A percentile compares a stretch with the other conserved stretches of the same genome.
Conservation (phyloP, 2,329 filamentous ascomycete species). For the Tolypocladium cylindrosporum region DNA sequence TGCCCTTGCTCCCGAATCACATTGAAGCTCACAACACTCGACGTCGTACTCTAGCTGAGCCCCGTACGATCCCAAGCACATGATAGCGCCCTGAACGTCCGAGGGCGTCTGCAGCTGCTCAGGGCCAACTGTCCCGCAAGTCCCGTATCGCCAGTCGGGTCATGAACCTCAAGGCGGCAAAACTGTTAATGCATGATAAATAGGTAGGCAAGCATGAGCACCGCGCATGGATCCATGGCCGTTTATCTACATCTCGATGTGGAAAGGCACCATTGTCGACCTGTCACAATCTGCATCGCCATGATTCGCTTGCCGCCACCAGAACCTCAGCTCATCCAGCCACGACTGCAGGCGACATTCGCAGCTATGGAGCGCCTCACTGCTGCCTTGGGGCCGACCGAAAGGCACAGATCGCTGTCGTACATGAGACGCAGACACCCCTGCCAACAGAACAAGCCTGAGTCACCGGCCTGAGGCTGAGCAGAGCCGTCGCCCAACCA, state of each 20-base stretch:
- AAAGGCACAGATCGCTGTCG: neutral
- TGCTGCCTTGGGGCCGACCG: neutral
- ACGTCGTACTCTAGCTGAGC: too few species aligned
- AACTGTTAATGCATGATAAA: too few species aligned
- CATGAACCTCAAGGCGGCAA: too few species aligned
- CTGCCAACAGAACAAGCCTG: neutral
- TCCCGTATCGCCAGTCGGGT: neutral
- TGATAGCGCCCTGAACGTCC: too few species aligned
- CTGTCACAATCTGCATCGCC: neutral
- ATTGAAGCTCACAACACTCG: too few species aligned
- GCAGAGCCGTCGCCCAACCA: neutral
- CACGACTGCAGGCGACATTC: neutral
- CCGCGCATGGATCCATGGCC: too few species aligned
- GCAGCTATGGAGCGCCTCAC: neutral
- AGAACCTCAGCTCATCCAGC: neutral
- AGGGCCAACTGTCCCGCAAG: too few species aligned
- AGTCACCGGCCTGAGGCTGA: neutral
- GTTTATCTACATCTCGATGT: neutral
- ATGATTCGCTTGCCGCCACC: neutral
- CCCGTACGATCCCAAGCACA: too few species aligned
- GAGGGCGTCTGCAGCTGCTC: too few species aligned
- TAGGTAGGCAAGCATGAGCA: too few species aligned
- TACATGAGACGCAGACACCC: neutral
- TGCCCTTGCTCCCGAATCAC: slow-evolving; percentile 4
- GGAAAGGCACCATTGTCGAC: neutral